Conservation (phyloP, 2,329 filamentous ascomycete species). For the Davidsoniella eucalypti region DNA sequence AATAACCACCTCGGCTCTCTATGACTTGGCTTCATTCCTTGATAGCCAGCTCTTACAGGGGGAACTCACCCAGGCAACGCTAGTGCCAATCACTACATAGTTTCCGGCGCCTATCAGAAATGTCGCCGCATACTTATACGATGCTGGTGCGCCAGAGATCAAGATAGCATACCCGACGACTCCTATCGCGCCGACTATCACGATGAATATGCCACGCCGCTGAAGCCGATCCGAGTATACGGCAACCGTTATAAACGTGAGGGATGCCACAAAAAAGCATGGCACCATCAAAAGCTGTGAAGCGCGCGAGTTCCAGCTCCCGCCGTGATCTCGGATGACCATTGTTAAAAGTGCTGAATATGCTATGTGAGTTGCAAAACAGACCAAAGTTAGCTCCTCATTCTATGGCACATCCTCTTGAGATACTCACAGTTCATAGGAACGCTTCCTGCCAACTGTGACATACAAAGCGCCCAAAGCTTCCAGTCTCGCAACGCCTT, state of each 20-base stretch:
- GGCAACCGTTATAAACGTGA: not conserved
- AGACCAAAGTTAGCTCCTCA: not conserved
- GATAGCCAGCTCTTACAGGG: no score
- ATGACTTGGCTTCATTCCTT: no score
- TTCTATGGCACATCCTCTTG: not conserved
- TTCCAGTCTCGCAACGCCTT: not conserved
- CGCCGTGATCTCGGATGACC: not conserved
- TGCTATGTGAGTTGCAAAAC: not conserved
- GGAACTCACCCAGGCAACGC: not conserved
- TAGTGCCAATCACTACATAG: not conserved
- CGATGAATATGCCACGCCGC: not conserved
- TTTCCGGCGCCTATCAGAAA: not conserved
- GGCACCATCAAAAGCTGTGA: not conserved
- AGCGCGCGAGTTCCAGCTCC: not conserved
- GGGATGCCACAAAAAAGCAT: not conserved
- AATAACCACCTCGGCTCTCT: no score
- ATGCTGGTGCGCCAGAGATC: not conserved
- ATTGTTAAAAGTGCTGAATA: not conserved
- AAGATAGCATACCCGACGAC: not conserved
- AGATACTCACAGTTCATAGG: not conserved
- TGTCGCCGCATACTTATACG: not conserved
- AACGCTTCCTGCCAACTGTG: not conserved
- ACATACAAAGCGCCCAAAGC: constrained; percentile 1
- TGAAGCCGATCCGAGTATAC: not conserved
- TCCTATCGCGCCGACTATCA: not conserved